A percentile compares a stretch with the other conserved stretches of the same genome.
These are phyloP conservation scores for Neonectria punicea DNA, from an alignment of 2,329 filamentous ascomycete genomes.

Conservation along the genomic window DNA sequence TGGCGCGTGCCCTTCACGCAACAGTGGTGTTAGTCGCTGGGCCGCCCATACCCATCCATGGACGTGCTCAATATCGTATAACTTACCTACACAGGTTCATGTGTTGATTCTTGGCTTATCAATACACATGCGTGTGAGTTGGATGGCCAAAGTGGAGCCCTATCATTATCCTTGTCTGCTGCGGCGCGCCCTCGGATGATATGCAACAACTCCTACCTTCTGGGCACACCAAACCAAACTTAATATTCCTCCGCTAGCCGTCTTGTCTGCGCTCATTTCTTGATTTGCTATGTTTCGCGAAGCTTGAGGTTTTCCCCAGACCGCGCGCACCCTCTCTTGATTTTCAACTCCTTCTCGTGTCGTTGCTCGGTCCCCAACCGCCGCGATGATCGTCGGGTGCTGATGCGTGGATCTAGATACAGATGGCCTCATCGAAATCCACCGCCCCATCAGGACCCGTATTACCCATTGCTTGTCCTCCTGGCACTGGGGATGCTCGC, in stretches of 20 bases:
- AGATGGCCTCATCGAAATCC: conserved; percentile 28
- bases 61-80: no score
- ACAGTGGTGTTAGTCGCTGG: background rate
- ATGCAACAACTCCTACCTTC: background rate
- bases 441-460: conserved; percentile 21
- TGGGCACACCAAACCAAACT: background rate
- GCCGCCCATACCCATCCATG: background rate
- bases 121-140: conserved; percentile 1
- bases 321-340: background rate
- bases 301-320: background rate
- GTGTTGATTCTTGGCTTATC: conserved; percentile 11
- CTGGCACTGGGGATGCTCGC: conserved; percentile 22
- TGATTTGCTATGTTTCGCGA: background rate
- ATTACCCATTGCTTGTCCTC: conserved; percentile 4
- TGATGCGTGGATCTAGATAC: conserved; percentile 26
- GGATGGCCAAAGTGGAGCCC: conserved; percentile 1
- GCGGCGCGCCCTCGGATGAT: conserved; percentile 7
- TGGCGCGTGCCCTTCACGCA: background rate
- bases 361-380: background rate
- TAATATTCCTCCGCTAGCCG: background rate
- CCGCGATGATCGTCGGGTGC: conserved; percentile 14
- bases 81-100: background rate
- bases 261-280: background rate
- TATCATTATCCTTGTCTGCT: background rate
- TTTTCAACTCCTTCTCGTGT: background rate